Evolutionary conservation across 257 asterid species (phyloP).

Genomic region (Knoxia roxburghii): DNA sequence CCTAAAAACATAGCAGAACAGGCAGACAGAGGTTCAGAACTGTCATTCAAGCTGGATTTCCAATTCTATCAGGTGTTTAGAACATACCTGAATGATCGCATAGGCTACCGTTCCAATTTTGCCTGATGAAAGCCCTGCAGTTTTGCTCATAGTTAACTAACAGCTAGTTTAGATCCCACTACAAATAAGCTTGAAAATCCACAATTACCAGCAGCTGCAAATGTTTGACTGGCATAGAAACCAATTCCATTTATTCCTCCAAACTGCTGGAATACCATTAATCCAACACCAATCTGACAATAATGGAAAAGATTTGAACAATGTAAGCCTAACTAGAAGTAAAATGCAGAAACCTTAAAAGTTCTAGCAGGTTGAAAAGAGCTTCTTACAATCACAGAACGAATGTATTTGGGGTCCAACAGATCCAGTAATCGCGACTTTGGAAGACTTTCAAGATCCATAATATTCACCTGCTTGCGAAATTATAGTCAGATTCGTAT

Average conservation of each 20-base stretch:
- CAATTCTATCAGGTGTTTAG: not conserved
- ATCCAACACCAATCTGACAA: conserved; percentile 62
- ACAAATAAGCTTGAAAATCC: not conserved
- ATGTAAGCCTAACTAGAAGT: not conserved
- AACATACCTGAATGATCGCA: conserved; percentile 66
- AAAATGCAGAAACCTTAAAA: not conserved
- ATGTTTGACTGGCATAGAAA: conserved; percentile 71
- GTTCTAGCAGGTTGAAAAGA: not conserved
- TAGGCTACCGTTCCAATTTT: conserved; percentile 58
- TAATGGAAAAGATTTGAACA: not conserved
- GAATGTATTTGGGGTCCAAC: conserved; percentile 44
- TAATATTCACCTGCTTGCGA: conserved; percentile 39
- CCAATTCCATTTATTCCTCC: conserved; percentile 75
- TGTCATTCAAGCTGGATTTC: not conserved
- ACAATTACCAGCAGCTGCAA: conserved; percentile 59
- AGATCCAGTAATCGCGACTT: conserved; percentile 49
- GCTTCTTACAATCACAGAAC: conserved; percentile 57
- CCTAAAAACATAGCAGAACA: conserved; percentile 27
- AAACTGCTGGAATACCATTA: conserved; percentile 76
- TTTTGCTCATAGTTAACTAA: not conserved
- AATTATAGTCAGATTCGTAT: not conserved
- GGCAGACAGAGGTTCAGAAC: not conserved
- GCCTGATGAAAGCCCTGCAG: conserved; percentile 64
- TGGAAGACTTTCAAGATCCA: conserved; percentile 46
- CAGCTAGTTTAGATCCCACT: no score